Conservation (phyloP, 495 filamentous ascomycete species). For the Talaromyces stipitatus region DNA sequence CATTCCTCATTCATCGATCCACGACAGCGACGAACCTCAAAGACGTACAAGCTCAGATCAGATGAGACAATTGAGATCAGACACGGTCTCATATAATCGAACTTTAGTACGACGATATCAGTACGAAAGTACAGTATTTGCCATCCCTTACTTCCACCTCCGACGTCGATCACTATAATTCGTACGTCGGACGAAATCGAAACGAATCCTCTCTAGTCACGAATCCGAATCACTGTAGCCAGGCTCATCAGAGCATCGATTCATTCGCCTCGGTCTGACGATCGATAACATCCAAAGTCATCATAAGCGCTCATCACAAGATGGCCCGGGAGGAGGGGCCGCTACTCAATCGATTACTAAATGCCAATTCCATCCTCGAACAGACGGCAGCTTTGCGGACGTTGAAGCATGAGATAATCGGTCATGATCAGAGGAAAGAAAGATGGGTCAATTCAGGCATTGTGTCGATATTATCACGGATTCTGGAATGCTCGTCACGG, state of each 20-base stretch:
- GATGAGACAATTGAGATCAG: too few species aligned
- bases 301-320: background rate
- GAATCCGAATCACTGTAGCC: background rate
- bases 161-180: too few species aligned
- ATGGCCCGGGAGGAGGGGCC: constrained; percentile 45
- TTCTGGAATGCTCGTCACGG: constrained; percentile 35
- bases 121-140: too few species aligned
- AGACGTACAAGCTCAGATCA: too few species aligned
- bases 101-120: too few species aligned
- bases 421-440: constrained; percentile 82
- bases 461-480: constrained; percentile 55
- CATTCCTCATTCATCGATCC: too few species aligned
- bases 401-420: constrained; percentile 84
- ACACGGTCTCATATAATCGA: too few species aligned
- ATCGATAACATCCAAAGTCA: background rate
- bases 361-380: constrained; percentile 48
- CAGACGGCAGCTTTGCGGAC: constrained; percentile 59
- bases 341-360: constrained; percentile 55
- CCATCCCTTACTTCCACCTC: too few species aligned
- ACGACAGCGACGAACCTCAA: too few species aligned
- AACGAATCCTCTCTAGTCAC: background rate
- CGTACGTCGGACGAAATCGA: too few species aligned
- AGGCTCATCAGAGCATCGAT: background rate
- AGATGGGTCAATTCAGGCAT: constrained; percentile 62
- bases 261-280: background rate